A percentile compares a stretch with the other conserved stretches of the same genome.
Conservation (phyloP, 176 grass and related monocot species). For the Panicum miliaceum region DNA sequence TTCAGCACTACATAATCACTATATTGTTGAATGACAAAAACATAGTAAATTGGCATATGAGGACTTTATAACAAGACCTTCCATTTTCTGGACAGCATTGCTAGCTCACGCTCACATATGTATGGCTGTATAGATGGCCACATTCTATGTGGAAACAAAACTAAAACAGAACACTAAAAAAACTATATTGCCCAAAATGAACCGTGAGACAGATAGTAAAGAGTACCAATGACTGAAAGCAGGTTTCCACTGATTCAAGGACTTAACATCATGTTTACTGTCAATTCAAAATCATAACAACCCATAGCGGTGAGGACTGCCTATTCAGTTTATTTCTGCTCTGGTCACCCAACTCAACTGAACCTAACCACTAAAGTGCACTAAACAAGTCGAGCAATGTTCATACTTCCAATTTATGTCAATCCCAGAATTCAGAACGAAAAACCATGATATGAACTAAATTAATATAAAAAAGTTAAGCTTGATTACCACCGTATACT, state of each 20-base stretch:
- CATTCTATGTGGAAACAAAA: too few relatives aligned
- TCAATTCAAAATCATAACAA: not conserved
- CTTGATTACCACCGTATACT: not conserved
- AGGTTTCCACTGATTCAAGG: not conserved
- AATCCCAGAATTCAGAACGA: not conserved
- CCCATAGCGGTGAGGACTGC: not conserved
- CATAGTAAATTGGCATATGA: not conserved
- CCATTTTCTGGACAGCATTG: not conserved
- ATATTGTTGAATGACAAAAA: not conserved
- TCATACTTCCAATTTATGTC: not conserved
- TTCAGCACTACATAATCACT: not conserved
- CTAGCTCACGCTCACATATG: not conserved
- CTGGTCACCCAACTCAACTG: not conserved
- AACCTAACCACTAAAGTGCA: not conserved
- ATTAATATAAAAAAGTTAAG: not conserved
- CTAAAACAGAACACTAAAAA: too few relatives aligned
- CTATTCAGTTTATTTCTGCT: not conserved
- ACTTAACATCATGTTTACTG: not conserved
- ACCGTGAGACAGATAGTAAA: too few relatives aligned
- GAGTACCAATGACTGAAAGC: too few relatives aligned
- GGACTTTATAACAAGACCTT: not conserved
- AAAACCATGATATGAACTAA: not conserved
- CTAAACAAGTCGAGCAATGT: conserved; percentile 11
- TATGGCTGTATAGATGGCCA: too few relatives aligned
- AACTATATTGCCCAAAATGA: too few relatives aligned